A percentile compares a stretch with the other conserved stretches of the same genome.
phyloP scores from a whole-genome alignment of 305 asterid genomes.

The Plantago coronopus region DNA sequence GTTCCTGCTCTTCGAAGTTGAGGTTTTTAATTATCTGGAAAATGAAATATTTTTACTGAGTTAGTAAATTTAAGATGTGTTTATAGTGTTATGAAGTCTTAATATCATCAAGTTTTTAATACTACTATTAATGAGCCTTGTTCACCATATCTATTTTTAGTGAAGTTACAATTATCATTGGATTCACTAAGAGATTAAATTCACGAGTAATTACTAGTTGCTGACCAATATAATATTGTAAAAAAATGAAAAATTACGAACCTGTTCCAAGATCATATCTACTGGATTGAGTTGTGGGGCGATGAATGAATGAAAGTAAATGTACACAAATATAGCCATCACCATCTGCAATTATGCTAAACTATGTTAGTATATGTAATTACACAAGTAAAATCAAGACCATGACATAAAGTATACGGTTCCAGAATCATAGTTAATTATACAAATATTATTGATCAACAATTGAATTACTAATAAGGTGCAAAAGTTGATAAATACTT shows the following conservation, averaged over 20 bases:
- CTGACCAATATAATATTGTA: not conserved
- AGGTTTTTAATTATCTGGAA: constrained; percentile 62
- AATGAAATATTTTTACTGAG: not conserved
- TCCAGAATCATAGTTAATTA: too few relatives aligned
- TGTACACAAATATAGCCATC: constrained; percentile 82
- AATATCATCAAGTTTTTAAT: not conserved
- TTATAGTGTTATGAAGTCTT: not conserved
- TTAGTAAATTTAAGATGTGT: not conserved
- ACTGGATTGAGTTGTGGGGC: constrained; percentile 51
- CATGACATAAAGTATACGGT: not conserved
- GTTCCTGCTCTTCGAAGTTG: constrained; percentile 62
- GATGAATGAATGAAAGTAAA: constrained; percentile 76
- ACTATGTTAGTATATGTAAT: not conserved
- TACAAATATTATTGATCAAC: not conserved
- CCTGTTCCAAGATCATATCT: constrained; percentile 82
- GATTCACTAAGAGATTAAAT: not conserved
- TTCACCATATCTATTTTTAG: not conserved
- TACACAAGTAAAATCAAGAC: not conserved
- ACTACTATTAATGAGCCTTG: not conserved
- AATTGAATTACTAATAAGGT: not conserved
- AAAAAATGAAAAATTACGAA: constrained; percentile 22
- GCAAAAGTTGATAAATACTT: not conserved
- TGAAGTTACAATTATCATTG: not conserved
- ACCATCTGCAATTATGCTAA: constrained; percentile 58
- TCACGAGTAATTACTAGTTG: not conserved